Evolutionary conservation across 176 grass and related monocot species (phyloP).

Genomic region (Olyra latifolia): DNA sequence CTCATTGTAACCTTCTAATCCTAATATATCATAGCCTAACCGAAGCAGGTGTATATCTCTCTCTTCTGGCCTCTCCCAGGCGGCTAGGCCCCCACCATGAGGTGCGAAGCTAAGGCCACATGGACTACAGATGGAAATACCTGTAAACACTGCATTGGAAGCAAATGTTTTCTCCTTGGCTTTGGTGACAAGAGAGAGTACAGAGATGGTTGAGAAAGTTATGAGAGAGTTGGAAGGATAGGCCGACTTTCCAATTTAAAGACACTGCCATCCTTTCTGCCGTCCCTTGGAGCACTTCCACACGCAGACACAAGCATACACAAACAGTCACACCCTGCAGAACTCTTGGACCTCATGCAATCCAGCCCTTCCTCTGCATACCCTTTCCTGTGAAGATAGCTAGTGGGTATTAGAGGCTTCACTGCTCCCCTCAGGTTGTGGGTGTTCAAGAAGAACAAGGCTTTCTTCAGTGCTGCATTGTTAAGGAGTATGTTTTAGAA

Average conservation of each 20-base stretch:
- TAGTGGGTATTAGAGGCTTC: background rate
- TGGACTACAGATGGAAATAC: slow-evolving; percentile 66
- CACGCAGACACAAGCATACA: slow-evolving; percentile 22
- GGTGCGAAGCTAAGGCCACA: slow-evolving; percentile 41
- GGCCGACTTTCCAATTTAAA: slow-evolving; percentile 57
- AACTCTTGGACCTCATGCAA: slow-evolving; percentile 26
- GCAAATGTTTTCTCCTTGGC: slow-evolving; percentile 46
- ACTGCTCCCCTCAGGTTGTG: slow-evolving; percentile 13
- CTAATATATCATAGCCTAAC: slow-evolving; percentile 38
- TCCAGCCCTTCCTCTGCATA: slow-evolving; percentile 21
- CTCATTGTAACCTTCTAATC: slow-evolving; percentile 40
- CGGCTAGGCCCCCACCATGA: slow-evolving; percentile 43
- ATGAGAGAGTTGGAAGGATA: slow-evolving; percentile 58
- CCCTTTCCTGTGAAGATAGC: slow-evolving; percentile 11
- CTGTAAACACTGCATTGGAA: slow-evolving; percentile 55
- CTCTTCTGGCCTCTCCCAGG: slow-evolving; percentile 8
- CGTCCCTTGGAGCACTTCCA: slow-evolving; percentile 34
- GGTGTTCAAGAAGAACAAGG: background rate
- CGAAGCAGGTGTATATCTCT: slow-evolving; percentile 28
- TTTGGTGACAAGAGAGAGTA: slow-evolving; percentile 54
- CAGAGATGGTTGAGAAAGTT: slow-evolving; percentile 57
- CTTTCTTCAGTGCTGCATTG: slow-evolving; percentile 17
- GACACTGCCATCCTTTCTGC: slow-evolving; percentile 45
- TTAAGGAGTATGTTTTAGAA: background rate
- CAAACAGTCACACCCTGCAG: background rate